Base-by-base conservation (phyloP, 192 early-diverging fungal species). In the Kappamyces sp. region DNA sequence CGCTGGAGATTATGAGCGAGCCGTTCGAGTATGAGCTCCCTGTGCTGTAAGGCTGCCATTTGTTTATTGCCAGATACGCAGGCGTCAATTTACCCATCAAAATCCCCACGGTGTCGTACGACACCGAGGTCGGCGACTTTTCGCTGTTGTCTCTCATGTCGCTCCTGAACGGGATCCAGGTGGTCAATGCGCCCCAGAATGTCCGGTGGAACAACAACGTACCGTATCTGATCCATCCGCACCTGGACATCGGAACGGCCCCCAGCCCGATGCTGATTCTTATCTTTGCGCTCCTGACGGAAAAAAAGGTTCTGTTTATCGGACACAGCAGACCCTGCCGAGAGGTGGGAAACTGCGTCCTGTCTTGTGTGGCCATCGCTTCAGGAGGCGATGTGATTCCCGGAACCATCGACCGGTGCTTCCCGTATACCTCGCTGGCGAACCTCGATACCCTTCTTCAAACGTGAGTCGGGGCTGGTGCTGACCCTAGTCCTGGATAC, bases 331-430 rank as follows among this genome's bases (percentile, higher is more conserved):
- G 87, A 57, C 93, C 91, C 0, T 87, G 88, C 12, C 89, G 89
- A 33, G 94, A 97, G 65, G 89, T 97, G 2, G 87, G 90, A 12
- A 89, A 91, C 68, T 95, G 86, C 62, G 94, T 96, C 1, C 70
- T 94, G 41, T 88, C 94, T 0, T 90, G 91, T 0, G 89, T 88
- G 61, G 87, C 93, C 14, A 68, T 94, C 50, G 92, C 87, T 36
- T 89, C 90, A 63, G 91, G 90, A n/a, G 88, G 91, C 55, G 93
- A 91, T 29, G 81, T 96, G 5, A 54, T 95, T 45, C 77, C 86
- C 34, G 93, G 91, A 12, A 87, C 91, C 48, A 79, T 87, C 14
- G 88, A 92, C 62, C 80, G 94, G 47, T 89, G 91, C 39, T 94
- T 91, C 57, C 91, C 91, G 4, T 93, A 93, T 66, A 88, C 91